These are phyloP conservation scores for Lactarius tabidus DNA, from an alignment of 768 basidiomycete genomes.

Conservation along the genomic window DNA sequence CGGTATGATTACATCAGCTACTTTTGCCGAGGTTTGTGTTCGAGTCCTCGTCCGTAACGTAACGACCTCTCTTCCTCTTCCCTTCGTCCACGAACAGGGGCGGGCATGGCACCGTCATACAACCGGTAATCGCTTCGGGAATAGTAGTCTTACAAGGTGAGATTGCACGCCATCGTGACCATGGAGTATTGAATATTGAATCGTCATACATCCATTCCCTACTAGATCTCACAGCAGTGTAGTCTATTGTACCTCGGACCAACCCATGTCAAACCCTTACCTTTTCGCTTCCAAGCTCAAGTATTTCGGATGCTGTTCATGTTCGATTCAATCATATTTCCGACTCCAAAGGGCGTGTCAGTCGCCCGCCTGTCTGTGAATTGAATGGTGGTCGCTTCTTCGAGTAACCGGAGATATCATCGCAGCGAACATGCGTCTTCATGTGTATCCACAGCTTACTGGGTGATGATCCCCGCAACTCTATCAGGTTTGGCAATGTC, in stretches of 20 bases:
- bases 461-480: conserved; percentile 5
- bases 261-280: neutral
- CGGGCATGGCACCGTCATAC: neutral
- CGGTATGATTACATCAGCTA: neutral
- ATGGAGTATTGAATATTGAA: neutral
- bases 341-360: neutral
- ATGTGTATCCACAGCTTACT: neutral
- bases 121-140: neutral
- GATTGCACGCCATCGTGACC: neutral
- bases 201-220: neutral
- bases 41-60: too few species aligned
- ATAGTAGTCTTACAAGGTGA: neutral
- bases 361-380: neutral
- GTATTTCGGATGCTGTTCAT: conserved; percentile 4
- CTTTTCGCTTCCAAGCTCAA: conserved; percentile 9
- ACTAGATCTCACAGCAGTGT: neutral
- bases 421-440: conserved; percentile 3
- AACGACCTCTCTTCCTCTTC: neutral
- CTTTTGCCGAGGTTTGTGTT: neutral
- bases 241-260: neutral
- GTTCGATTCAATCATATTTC: neutral
- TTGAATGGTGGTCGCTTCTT: conserved; percentile 1
- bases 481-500: neutral
- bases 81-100: neutral
- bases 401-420: conserved; percentile 2